phyloP scores from a whole-genome alignment of 2,329 filamentous ascomycete species.

The Nannizzia gypsea region DNA sequence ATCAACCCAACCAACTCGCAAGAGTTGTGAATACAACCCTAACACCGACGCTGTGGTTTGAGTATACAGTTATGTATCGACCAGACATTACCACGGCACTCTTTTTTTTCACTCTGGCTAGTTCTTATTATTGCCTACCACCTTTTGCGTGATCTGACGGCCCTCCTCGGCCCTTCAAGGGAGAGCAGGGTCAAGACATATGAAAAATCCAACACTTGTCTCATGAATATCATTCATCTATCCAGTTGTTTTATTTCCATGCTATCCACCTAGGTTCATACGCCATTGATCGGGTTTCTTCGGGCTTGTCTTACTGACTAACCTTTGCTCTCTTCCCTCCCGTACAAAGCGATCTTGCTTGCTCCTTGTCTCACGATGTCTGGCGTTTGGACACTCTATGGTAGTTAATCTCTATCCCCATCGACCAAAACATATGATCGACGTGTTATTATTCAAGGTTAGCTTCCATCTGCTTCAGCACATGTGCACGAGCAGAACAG shows the following conservation, averaged over 20 bases:
- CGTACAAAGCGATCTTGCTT: too few relatives aligned
- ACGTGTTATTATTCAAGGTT: neutral
- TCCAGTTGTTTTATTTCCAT: neutral
- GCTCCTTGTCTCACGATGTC: neutral
- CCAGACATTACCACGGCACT: neutral
- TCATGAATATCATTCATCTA: neutral
- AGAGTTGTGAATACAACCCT: neutral
- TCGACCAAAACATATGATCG: neutral
- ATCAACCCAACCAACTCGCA: neutral
- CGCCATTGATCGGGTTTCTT: neutral
- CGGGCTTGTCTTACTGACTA: neutral
- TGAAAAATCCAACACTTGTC: slow-evolving; percentile 3
- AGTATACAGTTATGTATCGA: neutral
- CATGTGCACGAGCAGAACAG: neutral
- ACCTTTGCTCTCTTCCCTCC: too few relatives aligned
- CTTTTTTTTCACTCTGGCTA: too few relatives aligned
- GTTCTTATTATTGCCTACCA: neutral
- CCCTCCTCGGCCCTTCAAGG: neutral
- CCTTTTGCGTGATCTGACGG: neutral
- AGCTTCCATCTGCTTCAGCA: neutral
- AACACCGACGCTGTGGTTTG: neutral
- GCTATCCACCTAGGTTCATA: neutral
- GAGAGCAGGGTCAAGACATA: neutral
- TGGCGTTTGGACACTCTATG: neutral
- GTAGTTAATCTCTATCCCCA: neutral